phyloP scores from a whole-genome alignment of 2,329 filamentous ascomycete species.

The Clonostachys byssicola region DNA sequence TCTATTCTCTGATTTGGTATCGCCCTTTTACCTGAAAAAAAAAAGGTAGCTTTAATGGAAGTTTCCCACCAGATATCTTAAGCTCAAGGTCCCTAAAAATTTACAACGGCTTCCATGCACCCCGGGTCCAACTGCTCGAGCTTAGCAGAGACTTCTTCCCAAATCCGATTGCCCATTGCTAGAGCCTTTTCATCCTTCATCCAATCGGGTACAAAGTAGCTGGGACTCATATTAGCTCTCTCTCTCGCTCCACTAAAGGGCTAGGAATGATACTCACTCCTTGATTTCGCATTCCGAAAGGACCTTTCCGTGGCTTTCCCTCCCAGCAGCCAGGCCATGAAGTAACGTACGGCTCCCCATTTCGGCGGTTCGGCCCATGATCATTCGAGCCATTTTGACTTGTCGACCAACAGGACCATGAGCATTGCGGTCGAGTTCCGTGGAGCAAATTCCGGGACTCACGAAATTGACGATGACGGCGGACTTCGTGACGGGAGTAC shows the following conservation, averaged over 20 bases:
- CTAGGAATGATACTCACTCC: constrained; percentile 11
- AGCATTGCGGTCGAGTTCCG: constrained; percentile 7
- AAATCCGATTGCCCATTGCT: not conserved
- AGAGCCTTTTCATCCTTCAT: too few relatives aligned
- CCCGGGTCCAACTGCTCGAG: not conserved
- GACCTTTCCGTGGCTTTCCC: constrained; percentile 40
- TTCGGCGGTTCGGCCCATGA: constrained; percentile 22
- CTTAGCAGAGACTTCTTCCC: not conserved
- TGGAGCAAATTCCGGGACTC: constrained; percentile 34
- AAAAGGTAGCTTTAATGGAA: too few relatives aligned
- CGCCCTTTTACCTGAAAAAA: too few relatives aligned
- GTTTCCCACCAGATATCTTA: too few relatives aligned
- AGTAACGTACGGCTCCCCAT: constrained; percentile 40
- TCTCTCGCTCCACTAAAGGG: too few relatives aligned
- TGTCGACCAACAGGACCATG: too few relatives aligned
- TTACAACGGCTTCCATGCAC: not conserved
- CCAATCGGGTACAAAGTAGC: too few relatives aligned
- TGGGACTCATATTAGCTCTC: too few relatives aligned
- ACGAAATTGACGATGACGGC: constrained; percentile 29
- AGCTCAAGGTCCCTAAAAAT: too few relatives aligned
- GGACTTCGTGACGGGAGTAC: constrained; percentile 18
- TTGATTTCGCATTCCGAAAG: constrained; percentile 25
- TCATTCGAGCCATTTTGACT: not conserved
- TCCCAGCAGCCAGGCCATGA: constrained; percentile 25
- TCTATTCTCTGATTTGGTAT: too few relatives aligned